Evolutionary conservation across 2,329 filamentous ascomycete genomes (phyloP).

Genomic region (Colletotrichum tropicale): DNA sequence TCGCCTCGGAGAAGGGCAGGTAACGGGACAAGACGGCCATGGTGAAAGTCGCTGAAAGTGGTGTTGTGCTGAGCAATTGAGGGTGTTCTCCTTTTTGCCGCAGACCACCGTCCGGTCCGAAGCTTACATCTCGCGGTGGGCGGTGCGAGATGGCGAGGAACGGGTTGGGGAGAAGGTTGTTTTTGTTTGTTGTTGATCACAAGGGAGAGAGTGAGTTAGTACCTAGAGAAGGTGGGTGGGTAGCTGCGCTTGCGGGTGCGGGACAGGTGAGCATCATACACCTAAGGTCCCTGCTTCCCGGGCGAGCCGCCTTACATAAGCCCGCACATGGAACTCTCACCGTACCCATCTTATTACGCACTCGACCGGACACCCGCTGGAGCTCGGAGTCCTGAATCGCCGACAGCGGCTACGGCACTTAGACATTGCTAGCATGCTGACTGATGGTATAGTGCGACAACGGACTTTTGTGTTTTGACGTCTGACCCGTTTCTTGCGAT

Average conservation of each 20-base stretch:
- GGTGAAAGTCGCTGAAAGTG: background rate
- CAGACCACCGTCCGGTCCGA: conserved; percentile 3
- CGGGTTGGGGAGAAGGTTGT: background rate
- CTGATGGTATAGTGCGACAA: background rate
- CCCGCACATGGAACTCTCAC: background rate
- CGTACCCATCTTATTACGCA: background rate
- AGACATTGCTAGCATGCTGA: background rate
- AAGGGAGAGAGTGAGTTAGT: background rate
- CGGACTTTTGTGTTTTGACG: background rate
- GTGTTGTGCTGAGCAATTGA: conserved; percentile 1
- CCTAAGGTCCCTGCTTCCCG: conserved; percentile 1
- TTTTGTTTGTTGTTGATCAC: conserved; percentile 17
- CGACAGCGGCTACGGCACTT: background rate
- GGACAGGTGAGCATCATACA: conserved; percentile 16
- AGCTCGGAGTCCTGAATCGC: background rate
- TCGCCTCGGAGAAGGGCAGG: conserved; percentile 63
- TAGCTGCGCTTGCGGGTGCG: conserved; percentile 10
- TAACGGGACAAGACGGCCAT: conserved; percentile 42
- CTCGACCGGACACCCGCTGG: background rate
- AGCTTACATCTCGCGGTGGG: conserved; percentile 15
- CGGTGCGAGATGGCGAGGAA: background rate
- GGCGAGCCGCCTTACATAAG: conserved; percentile 14
- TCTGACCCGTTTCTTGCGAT: background rate
- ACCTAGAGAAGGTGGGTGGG: background rate
- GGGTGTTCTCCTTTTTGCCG: conserved; percentile 11